Evolutionary conservation across 352 stramenopile genomes (phyloP), one percentile per base, ranked within the genome.

Genomic region (Phytophthora ohioensis): DNA sequence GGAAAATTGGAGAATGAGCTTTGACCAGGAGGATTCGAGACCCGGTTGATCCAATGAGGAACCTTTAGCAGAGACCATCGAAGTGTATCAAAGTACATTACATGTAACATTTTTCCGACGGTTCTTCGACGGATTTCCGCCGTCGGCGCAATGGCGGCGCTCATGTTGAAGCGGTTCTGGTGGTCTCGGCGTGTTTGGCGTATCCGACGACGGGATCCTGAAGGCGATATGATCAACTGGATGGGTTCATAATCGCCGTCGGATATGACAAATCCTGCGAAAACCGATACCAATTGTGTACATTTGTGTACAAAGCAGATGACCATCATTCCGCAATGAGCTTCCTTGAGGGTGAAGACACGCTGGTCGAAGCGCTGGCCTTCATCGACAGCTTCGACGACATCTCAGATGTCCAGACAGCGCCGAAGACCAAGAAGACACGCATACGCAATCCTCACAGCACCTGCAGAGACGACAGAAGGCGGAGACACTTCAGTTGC

Each of bases 1-100:
- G 53, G 67, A n/a, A 45, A 31, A 79, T 79, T 73, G 30, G 7
- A n/a, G 48, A 79, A 69, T 79, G 71, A 79, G 21, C 38, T 31
- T 32, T 32, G 41, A 43, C 2, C 17, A 56, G n/a, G 31, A 31
- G 31, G 17, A 21, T 21, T 21, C 17, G 17, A 21, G 17, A 21
- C 17, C 17, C 17, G 17, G 17, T 21, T 21, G 17, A 21, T 21
- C 17, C 17, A 8, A 5, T 8, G 15, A 5, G 5, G 30, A 30
- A 17, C 30, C 6, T 12, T 21, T 6, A 60, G 42, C 21, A 4
- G 32, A 39, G 38, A n/a, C 35, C 3, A 30, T 30, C 15, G 3
- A 3, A 31, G 34, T 38, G 35, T 41, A 21, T 55, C 36, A 35
- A 32, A 21, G 52, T 32, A 11, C n/a, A 46, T 27, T 58, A 21